Base-by-base conservation (phyloP, 345 rosid species). In the Turritis glabra region DNA sequence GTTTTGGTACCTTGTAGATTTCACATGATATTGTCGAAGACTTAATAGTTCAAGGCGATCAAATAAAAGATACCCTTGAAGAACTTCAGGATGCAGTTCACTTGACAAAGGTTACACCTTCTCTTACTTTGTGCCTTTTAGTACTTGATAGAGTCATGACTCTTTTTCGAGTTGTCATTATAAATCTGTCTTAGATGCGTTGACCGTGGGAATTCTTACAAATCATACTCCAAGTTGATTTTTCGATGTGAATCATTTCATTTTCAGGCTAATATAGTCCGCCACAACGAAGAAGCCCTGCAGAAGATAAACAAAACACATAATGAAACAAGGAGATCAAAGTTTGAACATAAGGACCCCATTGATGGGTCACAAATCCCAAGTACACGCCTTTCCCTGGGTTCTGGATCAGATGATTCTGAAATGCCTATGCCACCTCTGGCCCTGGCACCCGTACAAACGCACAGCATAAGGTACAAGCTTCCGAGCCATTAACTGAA, bases 381-480 rank as follows among this genome's bases (percentile, higher is more conserved):
- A 41, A 65, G 72, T 18, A 53, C 62, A 33, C 67, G 68, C 17
- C 64, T 74, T 46, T 84, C 89, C 41, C 80, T 77, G 32, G 77
- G 80, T 80, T 60, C 86, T 33, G 80, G 83, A 65, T 54, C 69
- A 25, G 76, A 81, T 75, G 97, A 93, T 84, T 74, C 84, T 62
- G 97, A 89, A 79, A 83, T 93, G 93, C 98, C 94, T 46, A 89
- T 88, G 96, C 96, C 98, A 66, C 97, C 97, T 71, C 64, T 84
- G 70, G 82, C 94, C 51, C 88, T 93, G 71, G 82, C 88, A 53
- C 90, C 96, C 11, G 53, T 86, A 33, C 88, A 69, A 67, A 73
- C 82, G 50, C 77, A 84, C 65, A 94, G 70, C 61, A 88, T 86
- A 73, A 87, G 96, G 98, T 91, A 85, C 17, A 59, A 76, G 52